Evolutionary conservation across 768 basidiomycete genomes (phyloP).

Genomic region (Tremella mesenterica): DNA sequence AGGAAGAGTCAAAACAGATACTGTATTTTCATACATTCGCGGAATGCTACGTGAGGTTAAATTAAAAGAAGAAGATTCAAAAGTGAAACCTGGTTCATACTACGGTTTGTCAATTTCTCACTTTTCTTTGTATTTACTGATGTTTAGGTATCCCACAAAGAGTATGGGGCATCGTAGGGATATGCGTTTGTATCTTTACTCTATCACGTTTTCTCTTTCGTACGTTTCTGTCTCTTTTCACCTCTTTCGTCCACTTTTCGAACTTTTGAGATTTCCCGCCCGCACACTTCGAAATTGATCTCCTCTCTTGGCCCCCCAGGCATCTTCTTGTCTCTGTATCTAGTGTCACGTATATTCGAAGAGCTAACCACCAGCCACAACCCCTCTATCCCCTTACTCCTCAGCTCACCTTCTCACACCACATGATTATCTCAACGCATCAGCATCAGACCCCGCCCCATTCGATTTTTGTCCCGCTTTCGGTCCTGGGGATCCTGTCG

Average conservation of each 20-base stretch:
- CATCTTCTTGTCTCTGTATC: neutral
- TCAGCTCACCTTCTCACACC: conserved; percentile 45
- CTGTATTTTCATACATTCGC: no score
- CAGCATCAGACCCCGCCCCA: conserved; percentile 52
- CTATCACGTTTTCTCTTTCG: conserved; percentile 18
- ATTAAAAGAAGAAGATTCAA: conserved; percentile 25
- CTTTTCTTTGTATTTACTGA: neutral
- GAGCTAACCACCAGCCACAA: conserved; percentile 4
- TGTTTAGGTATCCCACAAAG: conserved; percentile 24
- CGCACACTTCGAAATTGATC: no score
- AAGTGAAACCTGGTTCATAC: neutral
- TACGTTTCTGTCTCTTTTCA: neutral
- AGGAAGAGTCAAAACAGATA: no score
- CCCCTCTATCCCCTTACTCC: conserved; percentile 21
- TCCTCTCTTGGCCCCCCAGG: no score
- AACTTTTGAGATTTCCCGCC: no score
- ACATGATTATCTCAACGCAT: conserved; percentile 73
- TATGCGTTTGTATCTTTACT: conserved; percentile 19
- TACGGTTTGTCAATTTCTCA: neutral
- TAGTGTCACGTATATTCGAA: neutral
- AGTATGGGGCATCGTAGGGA: conserved; percentile 24
- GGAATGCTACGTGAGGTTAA: conserved; percentile 37
- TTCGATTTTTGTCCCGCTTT: conserved; percentile 88
- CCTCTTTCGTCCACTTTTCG: neutral
- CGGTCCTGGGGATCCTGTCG: conserved; percentile 71